Evolutionary conservation across 2,329 filamentous ascomycete species (phyloP).

Genomic region (Penicillium frequentans): DNA sequence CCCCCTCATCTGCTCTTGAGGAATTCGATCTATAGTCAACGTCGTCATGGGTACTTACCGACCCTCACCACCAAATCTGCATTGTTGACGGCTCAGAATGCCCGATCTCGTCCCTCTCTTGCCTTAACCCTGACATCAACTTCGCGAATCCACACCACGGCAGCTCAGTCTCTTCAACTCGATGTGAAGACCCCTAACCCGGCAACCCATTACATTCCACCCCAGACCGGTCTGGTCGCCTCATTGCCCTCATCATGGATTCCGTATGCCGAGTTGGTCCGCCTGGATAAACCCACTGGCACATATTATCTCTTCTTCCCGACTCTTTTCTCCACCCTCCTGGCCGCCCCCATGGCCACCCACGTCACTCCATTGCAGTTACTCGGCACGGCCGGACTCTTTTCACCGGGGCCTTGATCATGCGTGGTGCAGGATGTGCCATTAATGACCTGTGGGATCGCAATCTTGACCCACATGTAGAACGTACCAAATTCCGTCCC

Average conservation of each 20-base stretch:
- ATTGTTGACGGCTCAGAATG: not conserved
- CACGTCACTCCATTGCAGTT: constrained; percentile 36
- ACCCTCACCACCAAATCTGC: not conserved
- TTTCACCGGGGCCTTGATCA: constrained; percentile 49
- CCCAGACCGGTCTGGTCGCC: constrained; percentile 47
- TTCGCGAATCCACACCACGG: not conserved
- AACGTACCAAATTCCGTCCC: constrained; percentile 52
- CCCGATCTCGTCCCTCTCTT: not conserved
- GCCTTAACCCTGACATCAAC: not conserved
- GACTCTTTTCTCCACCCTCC: constrained; percentile 50
- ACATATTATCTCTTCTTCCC: constrained; percentile 57
- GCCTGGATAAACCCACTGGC: constrained; percentile 53
- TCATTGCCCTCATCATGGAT: constrained; percentile 52
- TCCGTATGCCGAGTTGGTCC: constrained; percentile 56
- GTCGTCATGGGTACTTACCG: not conserved
- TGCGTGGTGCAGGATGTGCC: constrained; percentile 53
- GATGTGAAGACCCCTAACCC: not conserved
- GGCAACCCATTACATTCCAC: constrained; percentile 43
- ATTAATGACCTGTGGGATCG: constrained; percentile 60
- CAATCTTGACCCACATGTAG: constrained; percentile 54
- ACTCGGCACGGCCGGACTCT: constrained; percentile 38
- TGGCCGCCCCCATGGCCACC: constrained; percentile 41
- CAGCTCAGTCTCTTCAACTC: not conserved
- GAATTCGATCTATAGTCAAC: not conserved
- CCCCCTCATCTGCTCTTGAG: not conserved